Conservation (phyloP, 2,329 filamentous ascomycete species). For the Zymoseptoria crescenta region DNA sequence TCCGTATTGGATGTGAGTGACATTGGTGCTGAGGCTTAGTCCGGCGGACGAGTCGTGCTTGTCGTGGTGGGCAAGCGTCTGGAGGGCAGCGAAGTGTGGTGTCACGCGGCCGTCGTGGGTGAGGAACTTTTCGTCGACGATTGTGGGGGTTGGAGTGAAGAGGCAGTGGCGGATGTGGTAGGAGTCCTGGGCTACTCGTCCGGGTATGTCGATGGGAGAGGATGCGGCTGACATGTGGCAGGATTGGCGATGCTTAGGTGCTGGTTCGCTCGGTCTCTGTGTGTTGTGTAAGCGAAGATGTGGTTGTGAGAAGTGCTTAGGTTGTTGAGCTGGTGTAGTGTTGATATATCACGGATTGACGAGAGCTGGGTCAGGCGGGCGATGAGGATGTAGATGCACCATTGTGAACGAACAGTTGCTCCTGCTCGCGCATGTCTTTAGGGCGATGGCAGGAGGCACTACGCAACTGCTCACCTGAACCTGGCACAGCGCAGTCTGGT, state of each 20-base stretch:
- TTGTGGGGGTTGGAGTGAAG: slow-evolving; percentile 5
- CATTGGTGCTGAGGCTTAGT: slow-evolving; percentile 8
- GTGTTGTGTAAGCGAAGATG: neutral
- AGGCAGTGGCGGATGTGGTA: slow-evolving; percentile 4
- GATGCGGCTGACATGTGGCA: neutral
- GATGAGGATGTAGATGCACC: neutral
- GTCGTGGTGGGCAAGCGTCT: slow-evolving; percentile 6
- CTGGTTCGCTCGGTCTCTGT: too few relatives aligned
- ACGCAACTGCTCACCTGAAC: neutral
- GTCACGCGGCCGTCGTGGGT: slow-evolving; percentile 5
- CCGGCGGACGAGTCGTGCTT: neutral
- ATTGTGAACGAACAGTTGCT: too few relatives aligned
- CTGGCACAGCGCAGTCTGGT: neutral
- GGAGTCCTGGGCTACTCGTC: neutral
- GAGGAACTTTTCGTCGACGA: slow-evolving; percentile 13
- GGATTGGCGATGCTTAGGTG: neutral
- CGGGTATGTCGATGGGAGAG: neutral
- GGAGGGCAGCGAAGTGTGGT: slow-evolving; percentile 4
- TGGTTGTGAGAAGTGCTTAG: neutral
- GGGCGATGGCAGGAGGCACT: too few relatives aligned
- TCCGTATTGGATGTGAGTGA: slow-evolving; percentile 9
- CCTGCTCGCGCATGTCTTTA: too few relatives aligned
- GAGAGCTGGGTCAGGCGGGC: neutral
- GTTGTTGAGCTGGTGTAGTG: neutral
- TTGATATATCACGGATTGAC: neutral